These are phyloP conservation scores for Cryptococcus sp. DNA, from an alignment of 1,284 basidiomycete genomes.

Conservation along the genomic window DNA sequence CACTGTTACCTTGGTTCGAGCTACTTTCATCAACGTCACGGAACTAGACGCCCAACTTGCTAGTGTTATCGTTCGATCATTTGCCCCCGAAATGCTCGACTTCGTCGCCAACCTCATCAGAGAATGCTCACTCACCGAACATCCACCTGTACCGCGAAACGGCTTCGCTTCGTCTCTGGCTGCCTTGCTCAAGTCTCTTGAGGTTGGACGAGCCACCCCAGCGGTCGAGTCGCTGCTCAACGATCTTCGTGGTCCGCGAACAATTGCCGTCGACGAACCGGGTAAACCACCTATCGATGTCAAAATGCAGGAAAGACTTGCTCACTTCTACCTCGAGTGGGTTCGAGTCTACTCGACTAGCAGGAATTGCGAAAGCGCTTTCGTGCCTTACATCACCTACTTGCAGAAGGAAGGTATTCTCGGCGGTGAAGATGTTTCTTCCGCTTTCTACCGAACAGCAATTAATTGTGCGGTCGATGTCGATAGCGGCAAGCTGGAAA, in stretches of 20 bases:
- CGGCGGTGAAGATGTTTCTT: slow-evolving; percentile 92
- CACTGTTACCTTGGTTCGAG: slow-evolving; percentile 79
- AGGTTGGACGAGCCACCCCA: slow-evolving; percentile 31
- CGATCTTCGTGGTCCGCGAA: slow-evolving; percentile 50
- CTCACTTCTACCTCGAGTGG: slow-evolving; percentile 71
- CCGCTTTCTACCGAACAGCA: slow-evolving; percentile 97
- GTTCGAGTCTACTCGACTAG: slow-evolving; percentile 69
- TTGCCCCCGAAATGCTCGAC: slow-evolving; percentile 70
- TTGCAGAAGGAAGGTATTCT: slow-evolving; percentile 94
- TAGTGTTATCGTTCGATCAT: slow-evolving; percentile 71
- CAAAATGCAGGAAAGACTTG: slow-evolving; percentile 53
- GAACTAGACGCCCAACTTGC: slow-evolving; percentile 89
- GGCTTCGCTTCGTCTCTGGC: slow-evolving; percentile 82
- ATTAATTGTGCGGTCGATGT: slow-evolving; percentile 90
- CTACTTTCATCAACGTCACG: slow-evolving; percentile 69
- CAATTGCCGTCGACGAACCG: slow-evolving; percentile 33
- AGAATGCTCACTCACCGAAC: slow-evolving; percentile 75
- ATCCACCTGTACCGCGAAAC: slow-evolving; percentile 66
- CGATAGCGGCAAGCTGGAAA: slow-evolving; percentile 79
- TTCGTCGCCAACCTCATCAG: slow-evolving; percentile 81
- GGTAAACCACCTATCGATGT: slow-evolving; percentile 40
- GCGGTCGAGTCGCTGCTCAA: slow-evolving; percentile 44
- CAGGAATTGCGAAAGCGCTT: slow-evolving; percentile 90
- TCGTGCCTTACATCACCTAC: slow-evolving; percentile 95
- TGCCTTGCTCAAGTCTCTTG: slow-evolving; percentile 60